phyloP scores from a whole-genome alignment of 805 yeast genomes.

The Candida berthetii region DNA sequence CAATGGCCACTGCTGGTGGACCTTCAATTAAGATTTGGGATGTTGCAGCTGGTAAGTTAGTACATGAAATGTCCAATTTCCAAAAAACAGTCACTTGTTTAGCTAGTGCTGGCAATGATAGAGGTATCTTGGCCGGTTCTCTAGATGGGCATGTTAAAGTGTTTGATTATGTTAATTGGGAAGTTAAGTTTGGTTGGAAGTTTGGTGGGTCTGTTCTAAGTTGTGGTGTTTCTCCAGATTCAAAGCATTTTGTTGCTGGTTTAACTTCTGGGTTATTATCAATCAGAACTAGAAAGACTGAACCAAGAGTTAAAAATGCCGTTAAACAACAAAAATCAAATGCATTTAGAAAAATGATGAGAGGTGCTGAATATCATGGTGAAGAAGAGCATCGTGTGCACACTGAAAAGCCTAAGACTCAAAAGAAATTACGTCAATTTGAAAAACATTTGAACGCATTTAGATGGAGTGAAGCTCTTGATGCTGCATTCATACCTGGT shows the following conservation, averaged over 20 bases:
- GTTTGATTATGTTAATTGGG: conserved; percentile 76
- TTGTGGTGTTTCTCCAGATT: conserved; percentile 83
- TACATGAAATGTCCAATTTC: conserved; percentile 76
- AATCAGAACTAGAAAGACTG: conserved; percentile 78
- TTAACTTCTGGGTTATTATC: conserved; percentile 84
- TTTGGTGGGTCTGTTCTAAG: conserved; percentile 89
- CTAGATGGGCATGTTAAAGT: conserved; percentile 97
- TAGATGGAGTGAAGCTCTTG: conserved; percentile 90
- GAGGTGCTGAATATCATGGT: conserved; percentile 88
- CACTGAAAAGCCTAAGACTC: conserved; percentile 44
- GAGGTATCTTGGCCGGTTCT: conserved; percentile 88
- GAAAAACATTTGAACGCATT: conserved; percentile 83
- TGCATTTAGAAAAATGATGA: conserved; percentile 74
- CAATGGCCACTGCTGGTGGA: conserved; percentile 73
- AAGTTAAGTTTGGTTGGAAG: conserved; percentile 95
- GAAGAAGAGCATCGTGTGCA: conserved; percentile 75
- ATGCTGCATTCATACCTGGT: conserved; percentile 76
- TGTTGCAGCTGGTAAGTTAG: conserved; percentile 64
- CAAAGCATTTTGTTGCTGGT: conserved; percentile 89
- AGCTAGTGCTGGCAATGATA: conserved; percentile 57
- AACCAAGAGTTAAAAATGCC: conserved; percentile 48
- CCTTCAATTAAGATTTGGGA: conserved; percentile 90
- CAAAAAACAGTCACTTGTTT: conserved; percentile 90
- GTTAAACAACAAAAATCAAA: conserved; percentile 45
- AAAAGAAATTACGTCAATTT: conserved; percentile 69